Evolutionary conservation across 2,329 filamentous ascomycete species (phyloP).

Genomic region (Drechslera avenae): DNA sequence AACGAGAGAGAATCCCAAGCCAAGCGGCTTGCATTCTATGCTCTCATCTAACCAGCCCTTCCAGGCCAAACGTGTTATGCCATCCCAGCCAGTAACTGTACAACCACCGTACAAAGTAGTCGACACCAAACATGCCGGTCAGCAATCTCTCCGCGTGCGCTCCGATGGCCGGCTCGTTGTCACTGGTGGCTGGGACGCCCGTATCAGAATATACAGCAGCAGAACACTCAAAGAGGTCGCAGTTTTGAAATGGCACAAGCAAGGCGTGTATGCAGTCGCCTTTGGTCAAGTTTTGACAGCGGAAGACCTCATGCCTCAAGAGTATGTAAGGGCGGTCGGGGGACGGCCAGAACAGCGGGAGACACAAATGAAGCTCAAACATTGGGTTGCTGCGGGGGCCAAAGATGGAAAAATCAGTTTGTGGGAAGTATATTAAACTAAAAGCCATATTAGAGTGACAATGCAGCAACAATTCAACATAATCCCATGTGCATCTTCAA

Average conservation of each 20-base stretch:
- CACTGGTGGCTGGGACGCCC: slow-evolving; percentile 90
- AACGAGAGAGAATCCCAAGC: slow-evolving; percentile 2
- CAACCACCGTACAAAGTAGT: slow-evolving; percentile 62
- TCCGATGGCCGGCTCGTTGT: slow-evolving; percentile 83
- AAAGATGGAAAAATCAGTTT: slow-evolving; percentile 96
- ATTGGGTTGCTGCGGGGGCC: slow-evolving; percentile 88
- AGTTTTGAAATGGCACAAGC: slow-evolving; percentile 91
- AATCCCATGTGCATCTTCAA: too few relatives aligned
- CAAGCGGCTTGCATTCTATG: slow-evolving; percentile 33
- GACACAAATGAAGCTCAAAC: slow-evolving; percentile 68
- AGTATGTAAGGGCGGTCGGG: background rate
- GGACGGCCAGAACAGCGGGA: slow-evolving; percentile 37
- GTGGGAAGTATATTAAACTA: slow-evolving; percentile 80
- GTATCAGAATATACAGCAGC: slow-evolving; percentile 77
- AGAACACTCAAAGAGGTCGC: slow-evolving; percentile 86
- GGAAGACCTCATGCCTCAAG: slow-evolving; percentile 4
- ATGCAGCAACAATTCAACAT: too few relatives aligned
- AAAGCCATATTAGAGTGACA: too few relatives aligned
- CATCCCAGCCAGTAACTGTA: slow-evolving; percentile 5
- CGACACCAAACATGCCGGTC: slow-evolving; percentile 87
- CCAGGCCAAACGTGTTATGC: slow-evolving; percentile 11
- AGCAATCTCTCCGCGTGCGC: slow-evolving; percentile 78
- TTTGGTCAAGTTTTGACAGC: slow-evolving; percentile 61
- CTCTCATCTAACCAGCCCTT: slow-evolving; percentile 21
- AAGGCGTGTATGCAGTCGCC: slow-evolving; percentile 80